Evolutionary conservation across 805 yeast genomes (phyloP).

Genomic region (Candida xiaguanensis): DNA sequence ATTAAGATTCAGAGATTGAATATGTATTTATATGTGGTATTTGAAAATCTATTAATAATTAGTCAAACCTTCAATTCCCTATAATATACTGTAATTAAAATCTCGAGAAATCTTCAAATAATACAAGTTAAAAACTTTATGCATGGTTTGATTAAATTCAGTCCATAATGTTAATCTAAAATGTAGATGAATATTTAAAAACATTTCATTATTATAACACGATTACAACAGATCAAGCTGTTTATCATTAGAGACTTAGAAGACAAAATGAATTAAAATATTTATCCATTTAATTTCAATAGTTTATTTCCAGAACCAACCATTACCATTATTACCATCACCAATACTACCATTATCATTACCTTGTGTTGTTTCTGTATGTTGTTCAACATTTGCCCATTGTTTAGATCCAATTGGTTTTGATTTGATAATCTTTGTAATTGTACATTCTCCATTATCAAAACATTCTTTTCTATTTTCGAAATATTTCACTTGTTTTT

Average conservation of each 20-base stretch:
- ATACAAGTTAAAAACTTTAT: too few species aligned
- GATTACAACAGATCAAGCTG: too few species aligned
- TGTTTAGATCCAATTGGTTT: slow-evolving; percentile 31
- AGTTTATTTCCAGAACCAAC: slow-evolving; percentile 14
- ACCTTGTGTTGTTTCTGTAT: slow-evolving; percentile 9
- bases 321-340: slow-evolving; percentile 4
- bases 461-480: slow-evolving; percentile 32
- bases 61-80: too few species aligned
- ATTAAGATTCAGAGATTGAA: too few species aligned
- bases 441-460: slow-evolving; percentile 34
- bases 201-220: too few species aligned
- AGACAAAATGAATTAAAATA: not conserved
- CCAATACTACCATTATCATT: not conserved
- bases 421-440: slow-evolving; percentile 25
- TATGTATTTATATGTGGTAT: too few species aligned
- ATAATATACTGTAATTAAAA: too few species aligned
- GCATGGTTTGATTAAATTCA: too few species aligned
- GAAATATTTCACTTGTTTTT: slow-evolving; percentile 25
- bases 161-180: too few species aligned
- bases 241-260: not conserved
- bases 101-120: too few species aligned
- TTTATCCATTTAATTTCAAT: not conserved
- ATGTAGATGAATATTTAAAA: too few species aligned
- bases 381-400: slow-evolving; percentile 31
- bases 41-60: too few species aligned